Evolutionary conservation across 2,329 filamentous ascomycete species (phyloP).

Genomic region (Neofusicoccum parvum): DNA sequence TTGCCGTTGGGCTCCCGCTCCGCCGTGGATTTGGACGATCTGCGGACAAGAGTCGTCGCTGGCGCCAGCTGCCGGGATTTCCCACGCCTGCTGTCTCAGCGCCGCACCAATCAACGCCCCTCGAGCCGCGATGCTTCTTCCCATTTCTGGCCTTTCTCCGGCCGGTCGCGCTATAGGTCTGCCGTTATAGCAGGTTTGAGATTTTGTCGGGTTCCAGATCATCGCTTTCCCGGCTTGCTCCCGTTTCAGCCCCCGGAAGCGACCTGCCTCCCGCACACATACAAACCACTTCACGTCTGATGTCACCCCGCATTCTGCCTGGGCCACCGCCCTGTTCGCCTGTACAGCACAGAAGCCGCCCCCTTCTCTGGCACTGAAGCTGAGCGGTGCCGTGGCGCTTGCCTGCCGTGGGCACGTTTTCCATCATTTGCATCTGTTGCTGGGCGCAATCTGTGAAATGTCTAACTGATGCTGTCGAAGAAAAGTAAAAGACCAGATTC

Average conservation of each 20-base stretch:
- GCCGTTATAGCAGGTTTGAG: slow-evolving; percentile 2
- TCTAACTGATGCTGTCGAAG: background rate
- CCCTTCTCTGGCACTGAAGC: no score
- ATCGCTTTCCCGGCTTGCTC: background rate
- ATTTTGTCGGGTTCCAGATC: slow-evolving; percentile 4
- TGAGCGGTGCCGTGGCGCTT: background rate
- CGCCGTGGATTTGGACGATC: slow-evolving; percentile 1
- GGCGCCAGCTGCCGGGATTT: slow-evolving; percentile 7
- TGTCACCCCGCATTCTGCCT: slow-evolving; percentile 13
- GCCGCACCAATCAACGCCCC: background rate
- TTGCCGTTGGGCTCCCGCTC: background rate
- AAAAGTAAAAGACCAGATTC: background rate
- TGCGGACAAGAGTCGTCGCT: background rate
- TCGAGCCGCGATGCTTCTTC: background rate
- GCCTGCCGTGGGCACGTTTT: background rate
- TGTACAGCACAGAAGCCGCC: background rate
- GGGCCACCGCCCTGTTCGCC: background rate
- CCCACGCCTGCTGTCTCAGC: slow-evolving; percentile 14
- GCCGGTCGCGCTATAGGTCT: background rate
- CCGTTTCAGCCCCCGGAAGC: slow-evolving; percentile 15
- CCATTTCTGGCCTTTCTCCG: slow-evolving; percentile 1
- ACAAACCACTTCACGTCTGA: slow-evolving; percentile 14
- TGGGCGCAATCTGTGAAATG: background rate
- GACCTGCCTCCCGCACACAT: slow-evolving; percentile 2
- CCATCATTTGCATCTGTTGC: background rate